These are phyloP conservation scores for Rhizopus arrhizus DNA, from an alignment of 371 early-diverging fungal species.

Conservation along the genomic window DNA sequence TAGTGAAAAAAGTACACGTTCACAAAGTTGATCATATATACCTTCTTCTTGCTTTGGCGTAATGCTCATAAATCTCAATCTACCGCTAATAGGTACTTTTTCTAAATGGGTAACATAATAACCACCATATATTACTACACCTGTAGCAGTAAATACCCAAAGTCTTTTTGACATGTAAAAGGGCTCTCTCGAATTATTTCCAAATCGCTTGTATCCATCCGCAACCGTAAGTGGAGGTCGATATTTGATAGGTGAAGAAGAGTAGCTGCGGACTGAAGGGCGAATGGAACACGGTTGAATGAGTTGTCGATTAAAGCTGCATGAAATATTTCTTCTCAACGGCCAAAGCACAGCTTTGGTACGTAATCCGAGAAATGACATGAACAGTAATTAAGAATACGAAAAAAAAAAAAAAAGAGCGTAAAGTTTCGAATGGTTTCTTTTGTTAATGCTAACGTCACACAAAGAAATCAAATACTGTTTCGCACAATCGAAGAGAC, in stretches of 20 bases:
- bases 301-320: background rate
- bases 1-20: background rate
- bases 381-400: background rate
- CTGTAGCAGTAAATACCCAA: constrained; percentile 46
- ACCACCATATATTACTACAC: constrained; percentile 49
- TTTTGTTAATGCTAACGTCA: background rate
- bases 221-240: background rate
- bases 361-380: background rate
- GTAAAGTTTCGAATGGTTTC: background rate
- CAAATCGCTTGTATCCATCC: constrained; percentile 36
- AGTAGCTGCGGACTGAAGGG: background rate
- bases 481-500: too few relatives aligned
- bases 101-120: constrained; percentile 70
- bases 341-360: background rate
- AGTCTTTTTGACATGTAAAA: constrained; percentile 40
- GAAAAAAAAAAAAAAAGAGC: background rate
- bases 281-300: background rate
- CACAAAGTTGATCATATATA: constrained; percentile 9
- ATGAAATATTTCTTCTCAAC: background rate
- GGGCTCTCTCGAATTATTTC: constrained; percentile 20
- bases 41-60: constrained; percentile 61
- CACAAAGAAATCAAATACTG: background rate
- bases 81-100: constrained; percentile 65
- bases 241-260: constrained; percentile 8
- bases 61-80: constrained; percentile 66